A percentile compares a stretch with the other conserved stretches of the same genome.
phyloP scores from a whole-genome alignment of 2,329 filamentous ascomycete genomes.

The Penicillium crustosum region DNA sequence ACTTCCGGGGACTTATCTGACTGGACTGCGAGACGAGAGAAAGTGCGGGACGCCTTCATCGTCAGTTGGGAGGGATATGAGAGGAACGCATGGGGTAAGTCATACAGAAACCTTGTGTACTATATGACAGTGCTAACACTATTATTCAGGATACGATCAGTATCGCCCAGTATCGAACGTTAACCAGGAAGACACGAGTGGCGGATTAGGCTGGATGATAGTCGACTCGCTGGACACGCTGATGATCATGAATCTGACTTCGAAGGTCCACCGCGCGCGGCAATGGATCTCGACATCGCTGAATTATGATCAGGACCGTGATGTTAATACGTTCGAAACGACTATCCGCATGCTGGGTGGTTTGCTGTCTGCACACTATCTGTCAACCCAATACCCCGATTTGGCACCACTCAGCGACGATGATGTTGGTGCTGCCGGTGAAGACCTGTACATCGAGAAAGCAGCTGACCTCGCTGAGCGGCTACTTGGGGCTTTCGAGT shows the following conservation, averaged over 20 bases:
- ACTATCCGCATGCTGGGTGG: slow-evolving; percentile 97
- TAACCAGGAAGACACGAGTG: slow-evolving; percentile 78
- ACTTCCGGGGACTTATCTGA: slow-evolving; percentile 51
- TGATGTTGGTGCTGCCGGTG: slow-evolving; percentile 69
- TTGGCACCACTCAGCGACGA: slow-evolving; percentile 73
- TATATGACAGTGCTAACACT: background rate
- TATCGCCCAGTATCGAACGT: slow-evolving; percentile 80
- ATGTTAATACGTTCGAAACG: slow-evolving; percentile 97
- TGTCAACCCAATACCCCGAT: slow-evolving; percentile 80
- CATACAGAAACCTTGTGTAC: background rate
- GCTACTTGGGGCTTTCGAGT: slow-evolving; percentile 83
- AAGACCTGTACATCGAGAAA: slow-evolving; percentile 94
- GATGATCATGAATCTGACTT: slow-evolving; percentile 97
- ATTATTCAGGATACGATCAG: slow-evolving; percentile 60
- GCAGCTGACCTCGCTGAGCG: slow-evolving; percentile 89
- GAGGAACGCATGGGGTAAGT: slow-evolving; percentile 88
- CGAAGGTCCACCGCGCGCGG: slow-evolving; percentile 76
- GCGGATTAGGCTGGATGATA: slow-evolving; percentile 96
- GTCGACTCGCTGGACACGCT: slow-evolving; percentile 93
- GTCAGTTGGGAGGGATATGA: slow-evolving; percentile 92
- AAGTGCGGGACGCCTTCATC: slow-evolving; percentile 84
- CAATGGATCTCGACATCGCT: slow-evolving; percentile 83
- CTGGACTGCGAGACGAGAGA: slow-evolving; percentile 75
- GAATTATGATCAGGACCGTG: slow-evolving; percentile 86
- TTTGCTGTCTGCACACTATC: slow-evolving; percentile 86